Base-by-base conservation (phyloP, 2,329 filamentous ascomycete genomes). In the Neofusicoccum laricinum region DNA sequence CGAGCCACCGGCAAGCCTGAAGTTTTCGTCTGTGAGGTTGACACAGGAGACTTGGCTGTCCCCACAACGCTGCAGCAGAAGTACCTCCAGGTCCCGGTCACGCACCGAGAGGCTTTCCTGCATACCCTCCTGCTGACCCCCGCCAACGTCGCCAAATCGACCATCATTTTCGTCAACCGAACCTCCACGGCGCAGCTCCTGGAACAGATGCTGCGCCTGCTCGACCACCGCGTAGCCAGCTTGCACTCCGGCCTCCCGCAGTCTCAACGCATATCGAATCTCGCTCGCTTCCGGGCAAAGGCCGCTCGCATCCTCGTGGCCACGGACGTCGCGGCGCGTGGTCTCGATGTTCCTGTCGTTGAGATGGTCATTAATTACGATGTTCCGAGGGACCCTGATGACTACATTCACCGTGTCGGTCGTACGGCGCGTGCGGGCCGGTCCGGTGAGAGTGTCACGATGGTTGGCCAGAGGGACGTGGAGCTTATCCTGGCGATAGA, bases 351-450 rank as follows among this genome's bases (percentile, higher is more conserved):
- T 67, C 94, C 94, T 1, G 91, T 93, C 69, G 94, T 98, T 6
- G 89, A 86, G 63, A 79, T 98, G 15, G 95, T 99, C 2, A 81
- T 99, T 73, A 98, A 99, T 78, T 99, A 93, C 78, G 95, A 99
- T 74, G 87, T 99, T 0, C 95, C 95, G 0, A 88, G 94, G n/a
- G 92, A 97, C 73, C 92, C 94, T 2, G 93, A 97, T 75, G 94
- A 97, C 78, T 99, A 99, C 76, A 95, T 99, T 69, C 95, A 99
- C 80, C 88, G 95, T 12, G 94, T 97, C 58, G 95, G 95, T 76
- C 90, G 95, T 78, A 99, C 95, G 12, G 95, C 95, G 3, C 89
- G 95, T 85, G 95, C 95, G 0, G 95, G 95, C 0, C 86, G 93
- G 49, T 84, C 83, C 61, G 95, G 95, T 71, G 89, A 93, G 68